Percentiles rank a stretch among this genome's conserved stretches.
phyloP scores from a whole-genome alignment of 257 asterid species.

The Fraxinus cuspidata region DNA sequence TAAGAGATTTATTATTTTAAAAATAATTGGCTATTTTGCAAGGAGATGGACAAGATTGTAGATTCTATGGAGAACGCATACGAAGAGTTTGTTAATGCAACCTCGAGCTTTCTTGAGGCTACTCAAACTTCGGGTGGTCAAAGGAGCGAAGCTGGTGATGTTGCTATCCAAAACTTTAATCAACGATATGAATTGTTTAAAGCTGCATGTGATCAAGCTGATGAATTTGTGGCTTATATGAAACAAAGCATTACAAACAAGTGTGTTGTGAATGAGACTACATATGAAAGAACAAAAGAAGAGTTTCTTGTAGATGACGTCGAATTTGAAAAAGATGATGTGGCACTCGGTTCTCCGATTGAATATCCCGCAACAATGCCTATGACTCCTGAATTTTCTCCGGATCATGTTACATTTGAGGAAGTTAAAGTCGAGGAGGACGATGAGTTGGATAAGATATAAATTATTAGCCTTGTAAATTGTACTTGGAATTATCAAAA shows the following conservation, averaged over 20 bases:
- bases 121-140: conserved; percentile 15
- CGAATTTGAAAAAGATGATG: background rate
- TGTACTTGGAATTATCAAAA: background rate
- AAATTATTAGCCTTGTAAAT: background rate
- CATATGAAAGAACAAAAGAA: background rate
- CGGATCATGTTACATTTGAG: background rate
- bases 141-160: background rate
- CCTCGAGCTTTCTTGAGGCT: conserved; percentile 16
- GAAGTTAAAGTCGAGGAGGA: background rate
- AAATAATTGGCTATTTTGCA: conserved; percentile 8
- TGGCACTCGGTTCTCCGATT: background rate
- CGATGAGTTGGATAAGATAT: background rate
- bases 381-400: background rate
- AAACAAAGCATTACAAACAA: conserved; percentile 17
- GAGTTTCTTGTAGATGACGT: conserved; percentile 9
- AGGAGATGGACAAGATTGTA: conserved; percentile 26
- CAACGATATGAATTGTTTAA: conserved; percentile 11
- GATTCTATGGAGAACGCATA: conserved; percentile 26
- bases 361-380: background rate
- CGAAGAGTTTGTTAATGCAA: conserved; percentile 13
- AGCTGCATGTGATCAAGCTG: conserved; percentile 22
- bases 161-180: background rate
- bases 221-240: conserved; percentile 10
- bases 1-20: background rate
- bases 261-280: background rate